Conservation (phyloP, 345 rosid species). For the Lepidium didymum region DNA sequence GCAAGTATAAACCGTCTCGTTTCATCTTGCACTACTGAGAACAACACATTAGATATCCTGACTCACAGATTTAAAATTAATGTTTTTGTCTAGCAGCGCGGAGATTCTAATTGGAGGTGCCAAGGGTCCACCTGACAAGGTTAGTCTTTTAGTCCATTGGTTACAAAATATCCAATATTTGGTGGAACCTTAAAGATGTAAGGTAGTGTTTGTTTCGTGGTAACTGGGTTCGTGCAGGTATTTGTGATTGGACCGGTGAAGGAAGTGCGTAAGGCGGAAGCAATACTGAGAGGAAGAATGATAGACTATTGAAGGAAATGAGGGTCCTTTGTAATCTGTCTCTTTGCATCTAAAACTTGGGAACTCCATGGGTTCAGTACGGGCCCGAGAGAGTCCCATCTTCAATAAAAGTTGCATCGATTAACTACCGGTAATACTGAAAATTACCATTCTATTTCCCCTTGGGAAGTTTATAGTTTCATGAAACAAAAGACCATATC, state of each 20-base stretch:
- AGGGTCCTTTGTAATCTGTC: conserved; percentile 15
- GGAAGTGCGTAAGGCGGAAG: conserved; percentile 93
- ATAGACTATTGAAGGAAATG: conserved; percentile 37
- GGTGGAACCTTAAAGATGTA: background rate
- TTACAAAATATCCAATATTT: background rate
- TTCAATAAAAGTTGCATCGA: conserved; percentile 6
- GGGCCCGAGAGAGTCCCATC: conserved; percentile 1
- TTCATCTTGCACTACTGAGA: background rate
- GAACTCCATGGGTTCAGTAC: conserved; percentile 7
- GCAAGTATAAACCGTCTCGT: conserved; percentile 50
- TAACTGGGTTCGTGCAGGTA: conserved; percentile 35
- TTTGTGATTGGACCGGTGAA: conserved; percentile 77
- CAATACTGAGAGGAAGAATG: conserved; percentile 88
- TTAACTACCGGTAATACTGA: background rate
- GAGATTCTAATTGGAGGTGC: conserved; percentile 76
- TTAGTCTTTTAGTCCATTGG: conserved; percentile 22
- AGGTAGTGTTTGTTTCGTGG: background rate
- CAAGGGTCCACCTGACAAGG: conserved; percentile 96
- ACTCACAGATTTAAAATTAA: background rate
- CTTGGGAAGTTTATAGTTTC: too few species aligned
- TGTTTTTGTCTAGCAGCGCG: conserved; percentile 45
- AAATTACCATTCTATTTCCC: background rate
- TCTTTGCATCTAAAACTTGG: background rate
- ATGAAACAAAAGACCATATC: too few species aligned
- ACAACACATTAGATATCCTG: background rate